phyloP scores from a whole-genome alignment of 2,329 filamentous ascomycete genomes.

The Ustilaginoidea virens region DNA sequence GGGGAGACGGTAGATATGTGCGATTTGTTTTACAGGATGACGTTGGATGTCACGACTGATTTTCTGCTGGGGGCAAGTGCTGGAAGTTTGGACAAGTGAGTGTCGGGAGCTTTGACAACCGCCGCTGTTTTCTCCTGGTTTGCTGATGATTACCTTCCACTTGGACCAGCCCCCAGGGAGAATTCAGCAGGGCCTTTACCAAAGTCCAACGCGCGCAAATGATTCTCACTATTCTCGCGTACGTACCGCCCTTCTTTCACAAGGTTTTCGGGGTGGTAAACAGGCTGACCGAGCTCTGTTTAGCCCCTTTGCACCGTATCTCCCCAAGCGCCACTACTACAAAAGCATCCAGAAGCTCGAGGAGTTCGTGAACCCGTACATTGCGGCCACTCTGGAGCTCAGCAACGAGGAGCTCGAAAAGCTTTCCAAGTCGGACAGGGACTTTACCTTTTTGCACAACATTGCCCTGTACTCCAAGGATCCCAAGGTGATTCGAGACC shows the following conservation, averaged over 20 bases:
- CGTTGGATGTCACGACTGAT: conserved; percentile 72
- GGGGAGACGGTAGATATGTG: conserved; percentile 51
- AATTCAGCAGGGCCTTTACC: conserved; percentile 70
- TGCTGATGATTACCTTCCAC: no score
- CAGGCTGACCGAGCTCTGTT: conserved; percentile 11
- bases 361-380: conserved; percentile 62
- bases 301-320: conserved; percentile 43
- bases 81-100: conserved; percentile 22
- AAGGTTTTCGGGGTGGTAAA: no score
- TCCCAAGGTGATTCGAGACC: conserved; percentile 61
- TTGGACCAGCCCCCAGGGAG: conserved; percentile 39
- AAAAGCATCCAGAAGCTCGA: conserved; percentile 53
- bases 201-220: conserved; percentile 60
- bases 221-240: conserved; percentile 9
- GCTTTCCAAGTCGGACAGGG: conserved; percentile 48
- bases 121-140: no score
- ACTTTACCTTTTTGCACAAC: conserved; percentile 77
- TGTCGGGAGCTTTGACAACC: no score
- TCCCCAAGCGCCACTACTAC: conserved; percentile 52
- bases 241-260: not conserved
- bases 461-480: conserved; percentile 67
- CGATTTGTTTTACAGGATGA: conserved; percentile 68
- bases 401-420: conserved; percentile 56
- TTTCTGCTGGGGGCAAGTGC: conserved; percentile 53
- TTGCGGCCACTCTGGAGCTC: conserved; percentile 56